phyloP scores from a whole-genome alignment of 2,329 filamentous ascomycete genomes.

The Periglandula ipomoeae region DNA sequence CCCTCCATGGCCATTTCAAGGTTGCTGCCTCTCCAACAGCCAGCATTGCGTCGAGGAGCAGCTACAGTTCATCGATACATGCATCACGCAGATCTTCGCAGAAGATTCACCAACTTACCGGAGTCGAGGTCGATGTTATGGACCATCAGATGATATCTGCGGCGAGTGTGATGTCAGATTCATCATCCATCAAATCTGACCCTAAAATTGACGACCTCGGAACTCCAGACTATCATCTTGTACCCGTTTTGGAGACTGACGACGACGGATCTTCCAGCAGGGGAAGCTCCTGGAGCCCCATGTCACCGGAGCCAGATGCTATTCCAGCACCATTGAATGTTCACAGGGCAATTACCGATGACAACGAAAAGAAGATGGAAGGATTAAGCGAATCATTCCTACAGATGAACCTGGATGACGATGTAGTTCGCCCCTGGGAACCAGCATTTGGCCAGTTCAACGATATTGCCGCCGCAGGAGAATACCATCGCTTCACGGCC shows the following conservation, averaged over 20 bases:
- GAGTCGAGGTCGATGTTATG: conserved; percentile 25
- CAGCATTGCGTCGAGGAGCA: not conserved
- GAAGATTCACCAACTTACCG: conserved; percentile 34
- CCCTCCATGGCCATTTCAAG: not conserved
- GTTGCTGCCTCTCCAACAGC: not conserved
- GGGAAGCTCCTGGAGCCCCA: conserved; percentile 14
- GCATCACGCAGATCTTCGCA: conserved; percentile 19
- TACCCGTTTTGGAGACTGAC: conserved; percentile 14
- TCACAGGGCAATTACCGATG: conserved; percentile 5
- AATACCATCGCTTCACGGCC: conserved; percentile 26
- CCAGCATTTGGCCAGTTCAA: conserved; percentile 18
- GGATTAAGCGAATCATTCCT: not conserved
- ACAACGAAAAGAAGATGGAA: conserved; percentile 4
- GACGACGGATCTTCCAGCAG: conserved; percentile 12
- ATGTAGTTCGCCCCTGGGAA: conserved; percentile 10
- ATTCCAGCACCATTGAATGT: conserved; percentile 8
- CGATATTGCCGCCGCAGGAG: conserved; percentile 22
- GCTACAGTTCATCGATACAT: not conserved
- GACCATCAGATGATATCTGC: conserved; percentile 3
- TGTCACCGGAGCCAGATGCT: conserved; percentile 10
- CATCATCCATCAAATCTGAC: conserved; percentile 3
- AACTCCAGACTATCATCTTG: conserved; percentile 5
- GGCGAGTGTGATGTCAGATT: conserved; percentile 5
- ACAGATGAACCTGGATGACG: conserved; percentile 5
- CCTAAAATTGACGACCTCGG: not conserved